Evolutionary conservation across 306 rosid species (phyloP), one percentile per base, ranked within the genome.

Genomic region (Quercus agrifolia): DNA sequence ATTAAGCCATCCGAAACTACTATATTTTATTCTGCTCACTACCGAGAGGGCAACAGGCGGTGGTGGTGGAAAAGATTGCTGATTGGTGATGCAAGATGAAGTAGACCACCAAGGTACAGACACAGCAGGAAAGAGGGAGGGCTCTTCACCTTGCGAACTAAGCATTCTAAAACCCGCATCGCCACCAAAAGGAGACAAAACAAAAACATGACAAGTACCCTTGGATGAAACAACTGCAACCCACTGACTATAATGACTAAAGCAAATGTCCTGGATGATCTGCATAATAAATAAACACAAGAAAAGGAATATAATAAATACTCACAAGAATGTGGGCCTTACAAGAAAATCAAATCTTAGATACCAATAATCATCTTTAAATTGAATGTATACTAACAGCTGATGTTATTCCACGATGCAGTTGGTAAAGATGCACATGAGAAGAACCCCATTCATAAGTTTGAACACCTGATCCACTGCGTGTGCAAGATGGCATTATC

Each of bases 1-100:
- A 86, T 90, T 92, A 74, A 94, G 97, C 98, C 98, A 94, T 79
- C 98, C 93, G 73, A 90, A 92, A 84, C 94, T 94, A 76, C 98
- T 91, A 78, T 94, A 89, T 66, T 94, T 94, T 82, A 94, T 92
- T 73, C 98, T 91, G 87, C 97, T 92, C 86, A 90, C 97, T 73
- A 88, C 97, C 12, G 92, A 94, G 83, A 94, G 97, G 73, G 80
- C 78, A 81, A 83, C 80, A 74, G 98, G 92, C 23, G 86, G 85
- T 31, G 98, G 98, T 2, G 95, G 93, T 49, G 94, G 89, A 82
- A 83, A 83, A 71, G 91, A 77, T 74, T 90, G 97, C 85, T 87
- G 96, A 81, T 78, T 71, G 70, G 83, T 69, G 58, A 66, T 21
- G 75, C 83, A 83, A 73, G 86, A 89, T 38, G 93, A 75, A 30